phyloP scores from a whole-genome alignment of 352 stramenopile species.

The Aphanomyces euteiches region DNA sequence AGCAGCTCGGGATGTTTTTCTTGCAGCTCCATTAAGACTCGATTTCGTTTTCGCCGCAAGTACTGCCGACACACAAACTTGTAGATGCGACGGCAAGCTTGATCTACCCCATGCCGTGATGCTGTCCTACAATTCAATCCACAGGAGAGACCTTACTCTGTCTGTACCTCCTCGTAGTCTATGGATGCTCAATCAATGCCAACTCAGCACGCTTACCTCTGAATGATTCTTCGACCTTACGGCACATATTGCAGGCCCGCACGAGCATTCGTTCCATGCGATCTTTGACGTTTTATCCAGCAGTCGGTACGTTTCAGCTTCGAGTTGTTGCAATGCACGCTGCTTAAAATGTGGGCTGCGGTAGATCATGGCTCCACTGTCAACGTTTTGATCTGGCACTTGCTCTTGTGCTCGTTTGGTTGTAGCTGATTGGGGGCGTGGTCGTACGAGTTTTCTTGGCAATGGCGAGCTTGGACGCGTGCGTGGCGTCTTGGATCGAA shows the following conservation, averaged over 20 bases:
- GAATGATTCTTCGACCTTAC: not conserved
- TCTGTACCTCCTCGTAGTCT: not conserved
- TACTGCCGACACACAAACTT: conserved; percentile 12
- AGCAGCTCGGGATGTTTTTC: not conserved
- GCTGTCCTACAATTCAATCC: not conserved
- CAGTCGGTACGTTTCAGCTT: conserved; percentile 13
- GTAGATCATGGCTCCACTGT: conserved; percentile 11
- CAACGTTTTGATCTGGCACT: not conserved
- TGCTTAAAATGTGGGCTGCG: conserved; percentile 2
- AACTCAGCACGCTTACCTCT: not conserved
- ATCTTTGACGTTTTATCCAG: not conserved
- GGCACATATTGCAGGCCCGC: not conserved
- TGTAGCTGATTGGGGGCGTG: conserved; percentile 2
- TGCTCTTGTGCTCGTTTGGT: not conserved
- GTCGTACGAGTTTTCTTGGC: not conserved
- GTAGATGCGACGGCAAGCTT: conserved; percentile 15
- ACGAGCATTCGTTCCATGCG: not conserved
- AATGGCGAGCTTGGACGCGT: not conserved
- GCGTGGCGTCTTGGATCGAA: not conserved
- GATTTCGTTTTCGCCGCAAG: conserved; percentile 6
- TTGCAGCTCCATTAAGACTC: not conserved
- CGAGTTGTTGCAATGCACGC: not conserved
- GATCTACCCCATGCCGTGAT: not conserved
- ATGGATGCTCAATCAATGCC: not conserved
- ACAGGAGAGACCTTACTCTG: not conserved